These are phyloP conservation scores for Podila epigama DNA, from an alignment of 192 early-diverging fungal genomes.

Conservation along the genomic window DNA sequence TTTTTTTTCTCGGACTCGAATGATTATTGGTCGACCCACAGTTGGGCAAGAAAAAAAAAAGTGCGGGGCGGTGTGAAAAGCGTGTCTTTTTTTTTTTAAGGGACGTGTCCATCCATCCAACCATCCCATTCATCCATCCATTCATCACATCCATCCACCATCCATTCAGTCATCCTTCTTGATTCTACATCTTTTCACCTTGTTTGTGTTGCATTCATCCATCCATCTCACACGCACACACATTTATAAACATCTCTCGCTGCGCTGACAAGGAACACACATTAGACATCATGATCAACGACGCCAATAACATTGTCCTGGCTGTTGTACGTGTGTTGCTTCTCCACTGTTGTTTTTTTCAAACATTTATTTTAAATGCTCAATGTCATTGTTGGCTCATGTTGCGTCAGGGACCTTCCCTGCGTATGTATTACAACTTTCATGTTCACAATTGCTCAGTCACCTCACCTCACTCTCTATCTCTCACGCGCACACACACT, in stretches of 20 bases:
- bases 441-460: neutral
- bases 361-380: neutral
- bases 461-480: neutral
- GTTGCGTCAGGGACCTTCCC: too few species aligned
- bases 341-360: neutral
- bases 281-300: slow-evolving; percentile 32
- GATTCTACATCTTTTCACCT: neutral
- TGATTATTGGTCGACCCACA: too few species aligned
- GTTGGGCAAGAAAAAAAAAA: too few species aligned
- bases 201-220: neutral
- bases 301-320: slow-evolving; percentile 50
- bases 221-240: neutral
- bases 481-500: neutral
- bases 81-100: too few species aligned
- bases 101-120: neutral
- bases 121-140: neutral
- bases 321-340: slow-evolving; percentile 17
- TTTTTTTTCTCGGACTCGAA: too few species aligned
- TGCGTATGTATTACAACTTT: too few species aligned
- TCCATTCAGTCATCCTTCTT: neutral
- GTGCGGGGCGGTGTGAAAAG: neutral
- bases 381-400: neutral
- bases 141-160: neutral
- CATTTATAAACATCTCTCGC: neutral
- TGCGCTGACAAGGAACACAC: neutral